Evolutionary conservation across 257 asterid species (phyloP).

Genomic region (Orobanche coerulescens): DNA sequence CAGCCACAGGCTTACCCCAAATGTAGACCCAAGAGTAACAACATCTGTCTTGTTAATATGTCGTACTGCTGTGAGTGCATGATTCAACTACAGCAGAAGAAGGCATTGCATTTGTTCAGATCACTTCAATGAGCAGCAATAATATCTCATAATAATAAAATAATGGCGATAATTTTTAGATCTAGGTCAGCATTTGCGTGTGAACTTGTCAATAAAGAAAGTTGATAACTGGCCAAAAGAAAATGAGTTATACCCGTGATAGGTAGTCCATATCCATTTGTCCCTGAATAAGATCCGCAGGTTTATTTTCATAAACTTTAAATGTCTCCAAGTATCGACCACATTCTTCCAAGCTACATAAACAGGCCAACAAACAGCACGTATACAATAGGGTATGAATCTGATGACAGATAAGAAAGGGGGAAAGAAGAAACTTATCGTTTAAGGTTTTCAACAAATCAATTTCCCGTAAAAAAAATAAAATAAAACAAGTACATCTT

Average conservation of each 20-base stretch:
- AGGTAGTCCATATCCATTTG: conserved; percentile 90
- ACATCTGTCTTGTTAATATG: conserved; percentile 99
- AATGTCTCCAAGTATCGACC: conserved; percentile 94
- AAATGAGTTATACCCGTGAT: conserved; percentile 56
- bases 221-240: neutral
- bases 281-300: conserved; percentile 96
- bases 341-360: conserved; percentile 85
- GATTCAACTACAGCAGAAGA: conserved; percentile 47
- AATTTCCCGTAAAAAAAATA: conserved; percentile 1
- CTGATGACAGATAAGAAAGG: conserved; percentile 7
- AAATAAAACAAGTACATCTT: neutral
- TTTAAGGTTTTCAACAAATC: conserved; percentile 14
- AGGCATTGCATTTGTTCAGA: conserved; percentile 15
- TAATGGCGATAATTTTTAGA: neutral
- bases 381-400: neutral
- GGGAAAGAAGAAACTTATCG: conserved; percentile 4
- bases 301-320: conserved; percentile 89
- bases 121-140: conserved; percentile 8
- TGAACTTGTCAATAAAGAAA: conserved; percentile 14
- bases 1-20: conserved; percentile 57
- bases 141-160: neutral
- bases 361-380: conserved; percentile 13
- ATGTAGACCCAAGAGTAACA: conserved; percentile 93
- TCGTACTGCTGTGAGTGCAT: conserved; percentile 81
- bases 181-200: neutral